Evolutionary conservation across 768 basidiomycete species (phyloP).

Genomic region (Amanita molliuscula): DNA sequence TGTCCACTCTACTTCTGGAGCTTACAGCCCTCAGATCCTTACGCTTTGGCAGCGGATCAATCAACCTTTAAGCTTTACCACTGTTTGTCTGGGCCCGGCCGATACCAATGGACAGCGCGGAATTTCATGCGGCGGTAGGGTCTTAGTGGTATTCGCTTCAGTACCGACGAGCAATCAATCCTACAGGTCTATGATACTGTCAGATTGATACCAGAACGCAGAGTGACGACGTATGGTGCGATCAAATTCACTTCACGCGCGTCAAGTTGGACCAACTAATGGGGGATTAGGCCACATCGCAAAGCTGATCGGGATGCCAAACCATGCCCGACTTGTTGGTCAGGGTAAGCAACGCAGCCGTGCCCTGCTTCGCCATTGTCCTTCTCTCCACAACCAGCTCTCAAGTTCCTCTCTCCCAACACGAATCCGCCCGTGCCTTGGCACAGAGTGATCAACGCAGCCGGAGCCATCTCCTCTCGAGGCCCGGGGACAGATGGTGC

Average conservation of each 20-base stretch:
- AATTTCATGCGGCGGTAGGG: constrained; percentile 26
- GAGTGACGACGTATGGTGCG: constrained; percentile 71
- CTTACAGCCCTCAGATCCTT: not conserved
- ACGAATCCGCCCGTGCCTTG: constrained; percentile 65
- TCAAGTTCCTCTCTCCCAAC: constrained; percentile 59
- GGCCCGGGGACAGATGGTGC: constrained; percentile 80
- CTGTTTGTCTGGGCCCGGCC: not conserved
- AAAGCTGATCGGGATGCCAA: constrained; percentile 71
- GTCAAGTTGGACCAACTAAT: not conserved
- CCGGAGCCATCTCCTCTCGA: constrained; percentile 70
- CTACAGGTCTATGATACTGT: constrained; percentile 64
- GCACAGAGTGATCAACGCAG: constrained; percentile 66
- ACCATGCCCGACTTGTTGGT: constrained; percentile 71
- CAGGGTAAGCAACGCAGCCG: constrained; percentile 40
- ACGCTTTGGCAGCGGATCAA: no score
- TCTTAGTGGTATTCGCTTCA: not conserved
- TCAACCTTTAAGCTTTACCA: no score
- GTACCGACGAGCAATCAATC: not conserved
- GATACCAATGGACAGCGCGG: constrained; percentile 21
- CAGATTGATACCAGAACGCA: constrained; percentile 53
- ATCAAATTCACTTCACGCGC: not conserved
- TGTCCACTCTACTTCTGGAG: not conserved
- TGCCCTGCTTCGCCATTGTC: not conserved
- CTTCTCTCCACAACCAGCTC: constrained; percentile 32
- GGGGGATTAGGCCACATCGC: constrained; percentile 57